Evolutionary conservation across 73 alveolate species (phyloP), one percentile per base, ranked within the genome.

Genomic region (Paramecium octaurelia): DNA sequence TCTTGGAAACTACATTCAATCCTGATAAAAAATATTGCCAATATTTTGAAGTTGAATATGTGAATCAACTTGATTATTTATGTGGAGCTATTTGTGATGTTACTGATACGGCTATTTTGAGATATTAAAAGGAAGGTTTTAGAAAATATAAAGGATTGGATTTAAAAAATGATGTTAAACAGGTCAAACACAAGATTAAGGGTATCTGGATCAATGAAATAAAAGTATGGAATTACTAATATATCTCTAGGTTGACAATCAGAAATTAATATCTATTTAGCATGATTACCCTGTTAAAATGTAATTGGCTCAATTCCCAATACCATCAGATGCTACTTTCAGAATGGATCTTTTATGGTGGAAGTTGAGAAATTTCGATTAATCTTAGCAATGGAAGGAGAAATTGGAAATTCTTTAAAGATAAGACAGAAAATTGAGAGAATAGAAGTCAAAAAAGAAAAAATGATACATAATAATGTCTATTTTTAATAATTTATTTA

Each of bases 261-360:
- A 70, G 14, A 40, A 54, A 36, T 73, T 77, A 34, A 46, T 89
- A 23, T 77, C 86, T 11, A 50, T 89, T 23, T 23, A 44, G n/a
- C 46, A 36, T 42, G 92, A 77, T 16, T 89, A 70, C 46, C 96
- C 96, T 20, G 44, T 42, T 42, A 73, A 86, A 24, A 18, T 93
- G 42, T 40, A 83, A 40, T 90, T 36, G 40, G 94, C 92, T 38
- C 31, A 50, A 29, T 60, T 60, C 24, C 94, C 94, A 34, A 58
- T 93, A 42, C 95, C 96, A 7, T 87, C 94, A 31, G 96, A 93
- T 58, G 85, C 94, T 20, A 86, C 64, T 35, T 86, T 64, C 59
- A 75, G 96, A 35, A 36, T 71, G 85, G 96, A 93, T 87, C 43
- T 93, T 4, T 69, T 89, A 38, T 40, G 57, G 46, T 83, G 86